Percentiles rank a stretch among this genome's conserved stretches.
These are phyloP conservation scores for Yamadazyma akitaensis DNA, from an alignment of 805 yeast genomes.

Conservation along the genomic window DNA sequence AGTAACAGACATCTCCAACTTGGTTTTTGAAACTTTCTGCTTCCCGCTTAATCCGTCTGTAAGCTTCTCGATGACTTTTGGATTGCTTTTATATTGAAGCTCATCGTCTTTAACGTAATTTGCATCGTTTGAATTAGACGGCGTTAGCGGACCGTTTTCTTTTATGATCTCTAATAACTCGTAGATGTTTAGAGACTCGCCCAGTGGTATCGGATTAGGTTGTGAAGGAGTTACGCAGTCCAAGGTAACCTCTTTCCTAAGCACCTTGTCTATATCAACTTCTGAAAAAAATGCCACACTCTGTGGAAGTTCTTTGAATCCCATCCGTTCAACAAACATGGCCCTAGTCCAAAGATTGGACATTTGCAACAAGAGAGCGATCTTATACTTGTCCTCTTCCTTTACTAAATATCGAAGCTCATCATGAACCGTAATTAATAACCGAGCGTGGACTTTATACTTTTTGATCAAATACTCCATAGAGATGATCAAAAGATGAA, in stretches of 20 bases:
- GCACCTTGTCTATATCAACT: slow-evolving; percentile 82
- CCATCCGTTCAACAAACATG: slow-evolving; percentile 89
- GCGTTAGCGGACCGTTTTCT: slow-evolving; percentile 15
- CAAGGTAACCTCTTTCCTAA: slow-evolving; percentile 90
- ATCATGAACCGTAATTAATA: slow-evolving; percentile 89
- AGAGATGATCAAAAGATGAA: slow-evolving; percentile 77
- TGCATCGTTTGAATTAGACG: slow-evolving; percentile 3
- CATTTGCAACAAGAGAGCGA: slow-evolving; percentile 81
- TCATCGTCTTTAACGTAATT: slow-evolving; percentile 3
- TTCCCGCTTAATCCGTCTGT: slow-evolving; percentile 19
- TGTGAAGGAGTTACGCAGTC: slow-evolving; percentile 92
- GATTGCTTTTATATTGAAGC: slow-evolving; percentile 1
- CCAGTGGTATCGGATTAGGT: slow-evolving; percentile 65
- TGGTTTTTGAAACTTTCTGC: slow-evolving; percentile 20
- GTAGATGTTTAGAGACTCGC: slow-evolving; percentile 68
- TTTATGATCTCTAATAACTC: slow-evolving; percentile 43
- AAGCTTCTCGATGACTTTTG: slow-evolving; percentile 26
- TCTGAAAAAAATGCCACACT: slow-evolving; percentile 94
- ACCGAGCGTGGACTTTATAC: slow-evolving; percentile 69
- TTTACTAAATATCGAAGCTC: slow-evolving; percentile 81
- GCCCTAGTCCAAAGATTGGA: slow-evolving; percentile 95
- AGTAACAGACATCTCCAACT: slow-evolving; percentile 26
- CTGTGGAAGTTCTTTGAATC: slow-evolving; percentile 86
- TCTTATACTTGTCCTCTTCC: slow-evolving; percentile 69
- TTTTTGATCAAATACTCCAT: slow-evolving; percentile 77